These are phyloP conservation scores for Dioszegia hungarica DNA, from an alignment of 768 basidiomycete species.

Conservation along the genomic window DNA sequence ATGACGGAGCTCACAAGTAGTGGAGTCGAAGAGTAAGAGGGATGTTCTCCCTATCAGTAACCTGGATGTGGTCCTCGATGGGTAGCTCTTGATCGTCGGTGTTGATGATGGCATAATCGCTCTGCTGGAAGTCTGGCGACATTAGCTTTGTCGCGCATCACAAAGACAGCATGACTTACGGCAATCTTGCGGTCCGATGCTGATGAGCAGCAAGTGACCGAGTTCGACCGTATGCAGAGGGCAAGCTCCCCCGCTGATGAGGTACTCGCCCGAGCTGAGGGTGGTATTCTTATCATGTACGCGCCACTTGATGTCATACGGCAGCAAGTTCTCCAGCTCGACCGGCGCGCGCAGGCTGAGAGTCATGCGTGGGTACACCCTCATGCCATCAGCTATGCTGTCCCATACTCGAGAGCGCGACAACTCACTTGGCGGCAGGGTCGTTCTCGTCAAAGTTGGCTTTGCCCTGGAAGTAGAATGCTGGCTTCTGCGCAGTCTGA, in stretches of 20 bases:
- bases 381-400: conserved; percentile 43
- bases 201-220: conserved; percentile 79
- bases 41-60: conserved; percentile 68
- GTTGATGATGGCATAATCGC: conserved; percentile 96
- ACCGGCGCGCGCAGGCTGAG: conserved; percentile 85
- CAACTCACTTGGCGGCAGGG: conserved; percentile 56
- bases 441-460: conserved; percentile 69
- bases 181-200: conserved; percentile 81
- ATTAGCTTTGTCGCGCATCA: not conserved
- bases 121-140: conserved; percentile 74
- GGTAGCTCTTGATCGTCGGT: conserved; percentile 86
- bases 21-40: conserved; percentile 79
- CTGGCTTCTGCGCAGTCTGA: conserved; percentile 69
- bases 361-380: conserved; percentile 77
- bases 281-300: conserved; percentile 93
- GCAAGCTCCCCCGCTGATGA: conserved; percentile 88
- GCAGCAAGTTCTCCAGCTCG: conserved; percentile 90
- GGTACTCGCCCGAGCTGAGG: conserved; percentile 89
- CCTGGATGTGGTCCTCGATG: conserved; percentile 66
- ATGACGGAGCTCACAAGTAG: conserved; percentile 65
- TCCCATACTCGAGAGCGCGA: not conserved
- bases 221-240: conserved; percentile 94
- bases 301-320: conserved; percentile 90
- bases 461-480: conserved; percentile 92
- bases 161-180: too few relatives aligned